phyloP scores from a whole-genome alignment of 306 rosid genomes.

The Sophora flavescens region DNA sequence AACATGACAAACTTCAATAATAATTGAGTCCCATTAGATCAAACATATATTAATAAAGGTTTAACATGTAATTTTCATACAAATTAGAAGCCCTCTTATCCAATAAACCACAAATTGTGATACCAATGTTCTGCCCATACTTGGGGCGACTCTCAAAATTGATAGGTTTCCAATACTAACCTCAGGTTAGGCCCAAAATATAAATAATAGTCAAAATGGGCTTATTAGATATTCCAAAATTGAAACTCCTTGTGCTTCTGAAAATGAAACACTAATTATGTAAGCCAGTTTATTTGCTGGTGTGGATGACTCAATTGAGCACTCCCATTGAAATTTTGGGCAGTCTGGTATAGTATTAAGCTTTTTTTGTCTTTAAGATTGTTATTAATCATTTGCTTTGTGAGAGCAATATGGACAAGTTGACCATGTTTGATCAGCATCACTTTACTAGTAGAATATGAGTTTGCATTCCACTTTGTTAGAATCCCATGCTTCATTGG shows the following conservation, averaged over 20 bases:
- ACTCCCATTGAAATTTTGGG: constrained; percentile 50
- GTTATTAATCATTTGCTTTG: constrained; percentile 45
- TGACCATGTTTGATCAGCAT: constrained; percentile 61
- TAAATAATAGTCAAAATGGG: constrained; percentile 27
- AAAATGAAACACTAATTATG: constrained; percentile 40
- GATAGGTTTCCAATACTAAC: neutral
- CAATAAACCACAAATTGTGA: constrained; percentile 34
- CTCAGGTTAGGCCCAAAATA: constrained; percentile 5
- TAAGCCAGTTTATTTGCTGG: constrained; percentile 57
- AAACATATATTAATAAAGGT: constrained; percentile 26
- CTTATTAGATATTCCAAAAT: constrained; percentile 41
- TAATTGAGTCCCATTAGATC: constrained; percentile 22
- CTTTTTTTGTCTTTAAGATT: constrained; percentile 10
- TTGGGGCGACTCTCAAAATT: neutral
- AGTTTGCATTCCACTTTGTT: constrained; percentile 83
- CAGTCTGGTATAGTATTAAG: constrained; percentile 40
- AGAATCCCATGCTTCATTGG: constrained; percentile 65
- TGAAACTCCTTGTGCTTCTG: constrained; percentile 6
- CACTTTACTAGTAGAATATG: constrained; percentile 69
- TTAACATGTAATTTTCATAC: neutral
- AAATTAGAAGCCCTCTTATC: constrained; percentile 30
- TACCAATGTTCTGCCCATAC: neutral
- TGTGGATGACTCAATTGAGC: constrained; percentile 67
- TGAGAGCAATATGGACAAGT: constrained; percentile 64
- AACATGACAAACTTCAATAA: constrained; percentile 31